Evolutionary conservation across 1,284 basidiomycete species (phyloP).

Genomic region (Irpex sp.): DNA sequence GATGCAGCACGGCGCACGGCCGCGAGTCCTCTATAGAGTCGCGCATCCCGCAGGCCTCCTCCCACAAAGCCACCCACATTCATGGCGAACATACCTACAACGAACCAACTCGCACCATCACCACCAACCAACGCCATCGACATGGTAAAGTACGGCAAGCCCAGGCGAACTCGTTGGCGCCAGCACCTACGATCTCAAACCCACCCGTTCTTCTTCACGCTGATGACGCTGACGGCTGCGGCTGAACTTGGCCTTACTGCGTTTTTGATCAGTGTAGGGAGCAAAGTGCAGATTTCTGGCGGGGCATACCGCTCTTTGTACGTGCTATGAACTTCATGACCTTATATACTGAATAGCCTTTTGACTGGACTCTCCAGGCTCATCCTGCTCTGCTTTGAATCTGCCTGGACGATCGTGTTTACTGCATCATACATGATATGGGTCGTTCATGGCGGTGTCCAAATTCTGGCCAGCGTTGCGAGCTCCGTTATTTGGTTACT

Average conservation of each 20-base stretch:
- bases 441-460: slow-evolving; percentile 60
- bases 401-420: slow-evolving; percentile 68
- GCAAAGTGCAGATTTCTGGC: slow-evolving; percentile 53
- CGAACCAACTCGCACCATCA: not conserved
- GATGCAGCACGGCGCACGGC: not conserved
- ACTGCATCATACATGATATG: slow-evolving; percentile 65
- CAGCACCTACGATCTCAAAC: slow-evolving; percentile 30
- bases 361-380: slow-evolving; percentile 29
- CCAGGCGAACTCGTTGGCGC: not conserved
- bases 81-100: not conserved
- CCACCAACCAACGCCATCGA: not conserved
- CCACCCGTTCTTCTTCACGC: slow-evolving; percentile 65
- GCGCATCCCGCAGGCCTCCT: not conserved
- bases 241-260: slow-evolving; percentile 69
- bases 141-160: not conserved
- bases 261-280: slow-evolving; percentile 64
- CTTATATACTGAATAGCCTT: slow-evolving; percentile 1
- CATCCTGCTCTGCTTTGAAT: slow-evolving; percentile 63
- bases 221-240: slow-evolving; percentile 63
- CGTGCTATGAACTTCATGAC: slow-evolving; percentile 25
- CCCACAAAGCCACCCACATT: not conserved
- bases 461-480: slow-evolving; percentile 67
- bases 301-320: slow-evolving; percentile 63
- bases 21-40: not conserved
- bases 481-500: slow-evolving; percentile 74